phyloP scores from a whole-genome alignment of 208 protist genomes.

The Leishmania major region DNA sequence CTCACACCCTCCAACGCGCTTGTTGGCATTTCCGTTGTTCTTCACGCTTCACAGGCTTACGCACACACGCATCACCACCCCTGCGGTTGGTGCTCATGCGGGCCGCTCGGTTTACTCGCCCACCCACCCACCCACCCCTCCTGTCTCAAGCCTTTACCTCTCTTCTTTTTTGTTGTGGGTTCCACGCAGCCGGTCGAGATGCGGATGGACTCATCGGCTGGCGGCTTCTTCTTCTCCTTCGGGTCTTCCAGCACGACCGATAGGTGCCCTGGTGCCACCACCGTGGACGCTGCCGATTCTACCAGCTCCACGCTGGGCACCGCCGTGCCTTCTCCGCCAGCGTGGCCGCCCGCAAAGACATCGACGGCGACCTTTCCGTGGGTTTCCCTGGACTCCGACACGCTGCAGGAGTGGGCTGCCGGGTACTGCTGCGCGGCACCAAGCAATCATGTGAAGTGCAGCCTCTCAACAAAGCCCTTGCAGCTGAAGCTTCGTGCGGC shows the following conservation, averaged over 20 bases:
- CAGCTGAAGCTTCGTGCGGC: slow-evolving; percentile 14
- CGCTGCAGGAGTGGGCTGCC: slow-evolving; percentile 15
- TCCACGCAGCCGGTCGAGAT: neutral
- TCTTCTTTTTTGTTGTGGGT: neutral
- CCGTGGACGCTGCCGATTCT: neutral
- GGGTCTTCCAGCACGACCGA: slow-evolving; percentile 1
- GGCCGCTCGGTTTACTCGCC: neutral
- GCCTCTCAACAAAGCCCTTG: slow-evolving; percentile 12
- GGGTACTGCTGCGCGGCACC: slow-evolving; percentile 7
- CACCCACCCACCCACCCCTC: neutral
- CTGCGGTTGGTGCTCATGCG: neutral
- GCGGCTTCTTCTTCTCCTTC: slow-evolving; percentile 36
- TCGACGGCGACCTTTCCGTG: slow-evolving; percentile 31
- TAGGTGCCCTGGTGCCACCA: neutral
- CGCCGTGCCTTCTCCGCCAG: neutral
- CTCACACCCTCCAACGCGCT: neutral
- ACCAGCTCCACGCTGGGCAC: neutral
- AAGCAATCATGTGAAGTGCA: neutral
- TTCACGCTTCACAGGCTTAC: neutral
- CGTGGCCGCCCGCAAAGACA: slow-evolving; percentile 19
- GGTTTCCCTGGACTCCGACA: slow-evolving; percentile 10
- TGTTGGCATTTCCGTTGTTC: neutral
- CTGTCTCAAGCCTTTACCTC: neutral
- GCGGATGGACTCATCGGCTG: slow-evolving; percentile 1
- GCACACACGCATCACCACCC: neutral